Evolutionary conservation across 208 protist species (phyloP), one percentile per base, ranked within the genome.

Genomic region (Plasmodiophora brassicae): DNA sequence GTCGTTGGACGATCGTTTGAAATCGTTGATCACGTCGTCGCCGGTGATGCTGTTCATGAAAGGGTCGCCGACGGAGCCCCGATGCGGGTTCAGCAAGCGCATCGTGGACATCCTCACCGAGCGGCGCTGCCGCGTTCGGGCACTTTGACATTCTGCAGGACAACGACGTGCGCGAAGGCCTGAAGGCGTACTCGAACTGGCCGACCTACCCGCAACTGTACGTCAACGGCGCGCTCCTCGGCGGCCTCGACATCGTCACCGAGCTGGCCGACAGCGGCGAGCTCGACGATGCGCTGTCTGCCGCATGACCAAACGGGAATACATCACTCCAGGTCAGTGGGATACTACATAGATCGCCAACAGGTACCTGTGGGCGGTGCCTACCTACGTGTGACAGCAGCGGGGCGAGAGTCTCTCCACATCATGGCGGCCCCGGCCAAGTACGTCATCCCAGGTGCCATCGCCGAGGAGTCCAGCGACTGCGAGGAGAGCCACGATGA

Each of bases 31-130:
- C 32, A 0, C 46, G 5, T 43, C 65, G 28, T 43, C 84, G 25
- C 90, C 90, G 28, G 84, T 86, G 8, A 43, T 90, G 85, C 45
- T 90, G n/a, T 90, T 90, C 60, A 90, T 91, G 84, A 89, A 91
- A 72, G 90, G 90, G 39, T 71, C 54, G 28, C 90, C 88, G 22
- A 72, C 43, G 14, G 65, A 46, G 25, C 87, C 86, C 36, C 87
- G 85, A 25, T 91, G 90, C 71, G 90, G 90, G 20, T 91, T 91
- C 84, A 78, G 36, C 0, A 36, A 45, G 1, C n/a, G 45, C 25
- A 87, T 90, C 32, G 87, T 90, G 28, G 60, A 89, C 32, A 88
- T 91, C 14, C 87, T 89, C 10, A 89, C 78, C 0, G 71, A 0
- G 0, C 44, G 71, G 45, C 0, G 46, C n/a, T 14, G 86, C 87